A percentile compares a stretch with the other conserved stretches of the same genome.
These are phyloP conservation scores for Echeveria elegans DNA, from an alignment of 164 flowering plant species.

Conservation along the genomic window DNA sequence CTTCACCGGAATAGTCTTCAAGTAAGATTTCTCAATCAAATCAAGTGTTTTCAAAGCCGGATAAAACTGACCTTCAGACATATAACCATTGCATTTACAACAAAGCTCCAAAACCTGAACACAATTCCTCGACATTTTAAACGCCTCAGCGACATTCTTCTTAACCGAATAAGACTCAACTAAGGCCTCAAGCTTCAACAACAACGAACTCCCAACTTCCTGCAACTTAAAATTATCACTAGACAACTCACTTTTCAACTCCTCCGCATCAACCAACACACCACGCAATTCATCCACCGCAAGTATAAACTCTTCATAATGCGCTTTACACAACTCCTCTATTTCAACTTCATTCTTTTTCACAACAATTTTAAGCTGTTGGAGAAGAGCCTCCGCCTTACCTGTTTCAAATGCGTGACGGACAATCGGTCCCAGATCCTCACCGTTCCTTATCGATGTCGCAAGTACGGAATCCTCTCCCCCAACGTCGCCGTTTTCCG, in stretches of 20 bases:
- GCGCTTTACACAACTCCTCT: conserved; percentile 86
- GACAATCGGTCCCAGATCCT: conserved; percentile 73
- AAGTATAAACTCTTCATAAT: conserved; percentile 82
- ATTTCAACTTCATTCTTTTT: conserved; percentile 88
- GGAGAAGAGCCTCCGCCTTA: conserved; percentile 65
- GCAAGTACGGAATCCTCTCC: conserved; percentile 73
- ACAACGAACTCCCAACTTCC: conserved; percentile 60
- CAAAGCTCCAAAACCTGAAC: conserved; percentile 59
- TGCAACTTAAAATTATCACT: conserved; percentile 69
- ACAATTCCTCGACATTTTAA: conserved; percentile 57
- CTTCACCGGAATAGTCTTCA: conserved; percentile 49
- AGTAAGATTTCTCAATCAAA: conserved; percentile 51
- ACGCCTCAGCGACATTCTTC: conserved; percentile 71
- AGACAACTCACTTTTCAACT: conserved; percentile 65
- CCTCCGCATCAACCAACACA: conserved; percentile 90
- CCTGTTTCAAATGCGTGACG: conserved; percentile 77
- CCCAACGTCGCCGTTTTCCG: conserved; percentile 9
- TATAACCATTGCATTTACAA: conserved; percentile 58
- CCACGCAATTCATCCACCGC: conserved; percentile 97
- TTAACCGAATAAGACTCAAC: conserved; percentile 61
- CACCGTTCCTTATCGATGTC: conserved; percentile 37
- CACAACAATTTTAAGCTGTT: conserved; percentile 61
- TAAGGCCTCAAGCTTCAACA: conserved; percentile 68
- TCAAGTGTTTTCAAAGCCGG: conserved; percentile 76
- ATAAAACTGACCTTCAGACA: conserved; percentile 63